Conservation (phyloP, 345 rosid species). For the Eucalyptus shirleyi region DNA sequence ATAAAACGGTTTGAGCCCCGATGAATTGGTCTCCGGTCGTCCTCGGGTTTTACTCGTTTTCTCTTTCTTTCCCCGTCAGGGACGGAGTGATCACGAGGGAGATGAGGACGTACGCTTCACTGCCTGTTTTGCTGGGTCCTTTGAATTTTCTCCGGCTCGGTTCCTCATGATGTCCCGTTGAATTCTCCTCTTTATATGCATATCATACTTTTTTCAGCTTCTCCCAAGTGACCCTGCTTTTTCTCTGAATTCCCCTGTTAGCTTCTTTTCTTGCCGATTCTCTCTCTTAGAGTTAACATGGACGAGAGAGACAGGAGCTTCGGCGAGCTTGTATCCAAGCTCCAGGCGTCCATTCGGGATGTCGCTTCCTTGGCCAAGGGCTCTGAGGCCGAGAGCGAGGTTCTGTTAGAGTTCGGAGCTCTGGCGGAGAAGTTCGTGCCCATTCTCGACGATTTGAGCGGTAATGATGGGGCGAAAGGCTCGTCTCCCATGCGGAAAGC, state of each 20-base stretch:
- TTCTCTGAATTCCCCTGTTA: not conserved
- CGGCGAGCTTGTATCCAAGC: constrained; percentile 16
- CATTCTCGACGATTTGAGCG: constrained; percentile 20
- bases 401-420: constrained; percentile 19
- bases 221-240: not conserved
- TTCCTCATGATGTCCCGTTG: not conserved
- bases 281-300: not conserved
- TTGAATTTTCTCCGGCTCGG: not conserved
- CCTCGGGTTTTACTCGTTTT: not conserved
- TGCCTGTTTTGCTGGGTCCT: not conserved
- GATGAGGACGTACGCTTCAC: not conserved
- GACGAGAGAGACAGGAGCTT: constrained; percentile 6
- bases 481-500: constrained; percentile 26
- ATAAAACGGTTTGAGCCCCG: not conserved
- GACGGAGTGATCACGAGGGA: not conserved
- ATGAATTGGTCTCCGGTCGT: not conserved
- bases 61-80: not conserved
- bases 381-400: constrained; percentile 13
- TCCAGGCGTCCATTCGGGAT: constrained; percentile 16
- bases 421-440: constrained; percentile 33
- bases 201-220: not conserved
- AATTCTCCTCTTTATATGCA: not conserved
- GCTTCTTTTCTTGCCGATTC: not conserved
- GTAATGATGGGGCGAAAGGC: constrained; percentile 11
- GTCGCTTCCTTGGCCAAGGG: constrained; percentile 16